Evolutionary conservation across 306 rosid genomes (phyloP).

Genomic region (Prinsepia uniflora): DNA sequence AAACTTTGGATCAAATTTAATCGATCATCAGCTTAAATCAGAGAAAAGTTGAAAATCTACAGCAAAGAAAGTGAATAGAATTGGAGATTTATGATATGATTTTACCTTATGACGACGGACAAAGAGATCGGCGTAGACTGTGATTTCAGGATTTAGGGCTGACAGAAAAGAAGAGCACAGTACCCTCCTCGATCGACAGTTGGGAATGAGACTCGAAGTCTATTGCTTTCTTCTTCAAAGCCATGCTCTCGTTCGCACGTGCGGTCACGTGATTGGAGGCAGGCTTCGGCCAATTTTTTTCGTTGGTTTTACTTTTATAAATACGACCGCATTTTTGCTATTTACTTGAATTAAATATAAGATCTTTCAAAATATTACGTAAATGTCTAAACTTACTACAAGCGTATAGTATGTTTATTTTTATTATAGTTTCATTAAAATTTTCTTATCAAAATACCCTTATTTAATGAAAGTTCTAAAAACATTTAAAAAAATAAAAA

Average conservation of each 20-base stretch:
- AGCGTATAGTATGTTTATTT: no score
- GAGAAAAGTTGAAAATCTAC: neutral
- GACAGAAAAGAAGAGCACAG: neutral
- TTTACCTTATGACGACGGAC: neutral
- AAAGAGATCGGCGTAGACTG: constrained; percentile 8
- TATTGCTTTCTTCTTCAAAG: neutral
- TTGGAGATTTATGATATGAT: neutral
- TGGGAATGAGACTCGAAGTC: neutral
- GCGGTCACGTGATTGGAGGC: neutral
- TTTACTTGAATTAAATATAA: no score
- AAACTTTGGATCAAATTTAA: constrained; percentile 12
- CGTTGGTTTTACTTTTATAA: neutral
- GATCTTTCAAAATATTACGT: no score
- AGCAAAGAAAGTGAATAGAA: neutral
- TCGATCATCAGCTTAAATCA: constrained; percentile 8
- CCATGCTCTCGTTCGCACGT: neutral
- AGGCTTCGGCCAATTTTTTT: no score
- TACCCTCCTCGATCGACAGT: constrained; percentile 8
- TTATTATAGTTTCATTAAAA: no score
- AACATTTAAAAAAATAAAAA: no score
- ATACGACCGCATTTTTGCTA: no score
- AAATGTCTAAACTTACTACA: no score
- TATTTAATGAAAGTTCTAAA: no score
- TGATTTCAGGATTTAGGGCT: constrained; percentile 18
- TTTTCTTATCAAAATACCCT: no score